Base-by-base conservation (phyloP, 2,329 filamentous ascomycete genomes). In the Xylariaceae sp. region DNA sequence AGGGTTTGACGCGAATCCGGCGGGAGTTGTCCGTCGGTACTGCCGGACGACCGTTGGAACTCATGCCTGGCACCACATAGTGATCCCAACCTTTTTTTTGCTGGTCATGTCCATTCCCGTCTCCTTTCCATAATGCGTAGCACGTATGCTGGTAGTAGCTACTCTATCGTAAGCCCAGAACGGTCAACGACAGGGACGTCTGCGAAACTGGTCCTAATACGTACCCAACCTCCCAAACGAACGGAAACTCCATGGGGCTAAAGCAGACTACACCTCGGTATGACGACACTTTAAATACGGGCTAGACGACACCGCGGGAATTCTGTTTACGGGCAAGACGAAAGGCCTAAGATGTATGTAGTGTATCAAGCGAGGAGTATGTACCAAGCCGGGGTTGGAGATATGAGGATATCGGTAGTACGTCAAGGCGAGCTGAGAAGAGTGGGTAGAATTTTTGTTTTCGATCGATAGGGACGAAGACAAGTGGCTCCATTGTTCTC, bases 41-140 rank as follows among this genome's bases (percentile, higher is more conserved):
- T 49, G 51, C 56, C 59, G 58, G 62, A 56, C 61, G 50, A 54
- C 59, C 58, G 57, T 58, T 60, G 58, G 60, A 55, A 58, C 51
- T 54, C 47, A 34, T 47, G 43, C 43, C 54, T 54, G 50, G 50
- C 47, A 31, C 49, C 53, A 56, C 32, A 31, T 44, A 44, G 26
- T 37, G 12, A 27, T 47, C 47, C 53, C 39, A 50, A 48, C 4
- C 5, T 27, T 26, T 3, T 44, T 12, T 19, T 19, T 19, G 19
- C 19, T 44, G 32, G 40, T 30, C n/a, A 42, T 47, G 44, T 42
- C 48, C 37, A 46, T 49, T 31, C 44, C 51, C 49, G 37, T 47
- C 31, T 32, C 43, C 49, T 37, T 56, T 46, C 56, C 35, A 11
- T 37, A 11, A 11, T 37, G 35, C 35, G 35, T 37, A 11, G 35